These are phyloP conservation scores for Santalum album DNA, from an alignment of 164 flowering plant species.

Conservation along the genomic window DNA sequence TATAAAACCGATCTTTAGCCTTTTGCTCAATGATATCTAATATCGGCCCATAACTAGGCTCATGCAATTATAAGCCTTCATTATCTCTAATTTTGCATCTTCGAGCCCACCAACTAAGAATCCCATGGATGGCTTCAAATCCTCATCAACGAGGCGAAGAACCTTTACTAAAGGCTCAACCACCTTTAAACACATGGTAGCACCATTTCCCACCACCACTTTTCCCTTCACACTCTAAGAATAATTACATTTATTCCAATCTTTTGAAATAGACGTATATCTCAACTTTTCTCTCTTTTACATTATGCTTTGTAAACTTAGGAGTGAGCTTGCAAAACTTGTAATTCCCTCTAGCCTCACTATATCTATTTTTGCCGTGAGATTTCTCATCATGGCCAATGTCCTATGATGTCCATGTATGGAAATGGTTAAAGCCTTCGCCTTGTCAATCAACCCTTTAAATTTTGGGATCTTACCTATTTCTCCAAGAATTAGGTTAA, in stretches of 20 bases:
- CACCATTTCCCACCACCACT: background rate
- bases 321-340: background rate
- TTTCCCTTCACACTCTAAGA: conserved; percentile 1
- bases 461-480: background rate
- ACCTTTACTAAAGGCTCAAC: conserved; percentile 1
- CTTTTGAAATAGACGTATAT: background rate
- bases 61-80: background rate
- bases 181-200: background rate
- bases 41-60: background rate
- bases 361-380: background rate
- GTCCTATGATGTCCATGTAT: background rate
- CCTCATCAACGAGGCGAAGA: conserved; percentile 6
- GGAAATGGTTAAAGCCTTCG: background rate
- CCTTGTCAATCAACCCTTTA: background rate
- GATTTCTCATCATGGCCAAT: too few relatives aligned
- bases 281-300: background rate
- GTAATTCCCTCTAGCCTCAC: conserved; percentile 3
- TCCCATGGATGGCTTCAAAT: conserved; percentile 6
- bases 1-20: background rate
- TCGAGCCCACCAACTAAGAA: background rate
- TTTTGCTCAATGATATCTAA: background rate
- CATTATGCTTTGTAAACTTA: background rate
- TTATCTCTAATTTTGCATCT: background rate
- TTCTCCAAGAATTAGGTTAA: too few relatives aligned
- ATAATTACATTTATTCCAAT: background rate